phyloP scores from a whole-genome alignment of 169 alveolate species.

The Prorocentrum cordatum region DNA sequence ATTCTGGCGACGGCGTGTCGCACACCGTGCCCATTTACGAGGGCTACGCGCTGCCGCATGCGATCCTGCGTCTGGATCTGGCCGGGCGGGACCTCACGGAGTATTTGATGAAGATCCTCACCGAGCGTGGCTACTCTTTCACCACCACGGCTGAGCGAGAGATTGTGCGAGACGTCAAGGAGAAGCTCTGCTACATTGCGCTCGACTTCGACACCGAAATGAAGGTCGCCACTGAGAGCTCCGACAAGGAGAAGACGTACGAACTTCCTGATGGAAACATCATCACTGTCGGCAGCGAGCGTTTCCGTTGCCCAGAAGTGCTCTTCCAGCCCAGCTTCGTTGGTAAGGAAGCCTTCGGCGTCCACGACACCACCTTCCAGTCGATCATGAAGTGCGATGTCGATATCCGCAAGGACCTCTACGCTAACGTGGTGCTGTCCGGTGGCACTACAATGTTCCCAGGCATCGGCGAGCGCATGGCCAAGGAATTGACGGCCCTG shows the following conservation, averaged over 20 bases:
- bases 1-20: constrained; percentile 97
- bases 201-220: constrained; percentile 84
- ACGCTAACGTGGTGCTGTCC: constrained; percentile 87
- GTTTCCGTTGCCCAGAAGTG: constrained; percentile 94
- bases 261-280: constrained; percentile 95
- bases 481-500: constrained; percentile 87
- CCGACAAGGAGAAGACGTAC: constrained; percentile 86
- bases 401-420: constrained; percentile 91
- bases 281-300: constrained; percentile 88
- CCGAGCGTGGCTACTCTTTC: constrained; percentile 90
- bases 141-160: constrained; percentile 92
- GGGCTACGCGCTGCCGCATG: constrained; percentile 79
- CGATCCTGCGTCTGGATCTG: constrained; percentile 87
- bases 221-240: constrained; percentile 81
- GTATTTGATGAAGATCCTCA: constrained; percentile 85
- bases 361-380: constrained; percentile 89
- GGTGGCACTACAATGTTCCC: constrained; percentile 94
- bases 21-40: constrained; percentile 97
- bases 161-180: constrained; percentile 95
- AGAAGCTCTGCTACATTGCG: constrained; percentile 92
- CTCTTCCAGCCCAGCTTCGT: constrained; percentile 65
- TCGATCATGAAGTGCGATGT: constrained; percentile 93
- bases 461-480: constrained; percentile 92
- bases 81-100: constrained; percentile 96
- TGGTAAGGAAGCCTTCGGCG: constrained; percentile 70